Conservation (phyloP, 768 basidiomycete species). For the Russula brevipes region DNA sequence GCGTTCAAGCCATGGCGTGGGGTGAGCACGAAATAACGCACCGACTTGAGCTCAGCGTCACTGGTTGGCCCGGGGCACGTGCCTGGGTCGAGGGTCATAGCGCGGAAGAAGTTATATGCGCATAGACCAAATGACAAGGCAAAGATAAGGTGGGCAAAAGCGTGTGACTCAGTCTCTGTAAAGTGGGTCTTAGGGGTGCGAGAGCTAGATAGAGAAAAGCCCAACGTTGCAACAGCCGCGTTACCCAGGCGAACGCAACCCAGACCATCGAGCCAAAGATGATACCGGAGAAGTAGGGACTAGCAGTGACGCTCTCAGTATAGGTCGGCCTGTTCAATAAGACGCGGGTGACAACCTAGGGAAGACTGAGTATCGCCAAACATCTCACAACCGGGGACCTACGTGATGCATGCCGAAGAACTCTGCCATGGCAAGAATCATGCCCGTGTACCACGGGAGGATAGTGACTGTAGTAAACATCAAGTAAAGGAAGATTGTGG, state of each 20-base stretch:
- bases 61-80: slow-evolving; percentile 73
- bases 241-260: slow-evolving; percentile 80
- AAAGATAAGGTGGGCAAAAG: slow-evolving; percentile 73
- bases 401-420: slow-evolving; percentile 95
- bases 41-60: slow-evolving; percentile 84
- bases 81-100: slow-evolving; percentile 86
- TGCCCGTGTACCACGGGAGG: slow-evolving; percentile 85
- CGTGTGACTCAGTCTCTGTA: slow-evolving; percentile 70
- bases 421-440: slow-evolving; percentile 76
- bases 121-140: slow-evolving; percentile 44
- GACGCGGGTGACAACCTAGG: slow-evolving; percentile 76
- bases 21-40: slow-evolving; percentile 37
- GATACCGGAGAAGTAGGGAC: slow-evolving; percentile 91
- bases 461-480: slow-evolving; percentile 81
- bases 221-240: slow-evolving; percentile 68
- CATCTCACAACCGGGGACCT: slow-evolving; percentile 31
- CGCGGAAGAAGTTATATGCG: slow-evolving; percentile 3
- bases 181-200: neutral
- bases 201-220: slow-evolving; percentile 14
- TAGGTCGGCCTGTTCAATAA: slow-evolving; percentile 77
- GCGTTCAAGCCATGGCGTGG: neutral
- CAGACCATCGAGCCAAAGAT: slow-evolving; percentile 81
- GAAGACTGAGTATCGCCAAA: slow-evolving; percentile 14
- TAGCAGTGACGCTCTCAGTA: slow-evolving; percentile 76
- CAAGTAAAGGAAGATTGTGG: slow-evolving; percentile 71